These are phyloP conservation scores for Quercus suber DNA, from an alignment of 306 rosid genomes.

Conservation along the genomic window DNA sequence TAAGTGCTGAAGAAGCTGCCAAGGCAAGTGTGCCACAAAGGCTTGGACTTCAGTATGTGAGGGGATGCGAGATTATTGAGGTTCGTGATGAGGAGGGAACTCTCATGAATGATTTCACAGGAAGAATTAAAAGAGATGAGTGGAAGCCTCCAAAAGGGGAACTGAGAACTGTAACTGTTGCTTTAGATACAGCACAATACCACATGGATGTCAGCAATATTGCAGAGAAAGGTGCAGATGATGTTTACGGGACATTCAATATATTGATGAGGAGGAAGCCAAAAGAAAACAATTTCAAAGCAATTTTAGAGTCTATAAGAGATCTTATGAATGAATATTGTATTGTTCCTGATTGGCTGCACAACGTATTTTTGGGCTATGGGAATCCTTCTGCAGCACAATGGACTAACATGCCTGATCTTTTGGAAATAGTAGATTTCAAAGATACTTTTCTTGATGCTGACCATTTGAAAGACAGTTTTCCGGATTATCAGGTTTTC, in stretches of 20 bases:
- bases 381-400: constrained; percentile 97
- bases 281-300: constrained; percentile 95
- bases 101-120: constrained; percentile 95
- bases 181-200: constrained; percentile 98
- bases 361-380: constrained; percentile 81
- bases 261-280: constrained; percentile 96
- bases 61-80: constrained; percentile 94
- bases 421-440: constrained; percentile 82
- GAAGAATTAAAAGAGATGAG: constrained; percentile 87
- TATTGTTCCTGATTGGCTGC: constrained; percentile 96
- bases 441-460: constrained; percentile 92
- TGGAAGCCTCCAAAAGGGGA: constrained; percentile 99
- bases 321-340: constrained; percentile 96
- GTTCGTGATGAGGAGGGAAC: constrained; percentile 89
- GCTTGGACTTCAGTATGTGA: constrained; percentile 91
- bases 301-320: constrained; percentile 91
- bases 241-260: constrained; percentile 91
- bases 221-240: constrained; percentile 84
- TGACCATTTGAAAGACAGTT: constrained; percentile 72
- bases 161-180: constrained; percentile 87
- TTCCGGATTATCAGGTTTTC: constrained; percentile 71
- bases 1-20: constrained; percentile 80
- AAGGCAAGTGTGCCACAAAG: constrained; percentile 89
- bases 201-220: constrained; percentile 91
- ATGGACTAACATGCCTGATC: constrained; percentile 98